Base-by-base conservation (phyloP, 2,329 filamentous ascomycete species). In the Ascochyta pisi region DNA sequence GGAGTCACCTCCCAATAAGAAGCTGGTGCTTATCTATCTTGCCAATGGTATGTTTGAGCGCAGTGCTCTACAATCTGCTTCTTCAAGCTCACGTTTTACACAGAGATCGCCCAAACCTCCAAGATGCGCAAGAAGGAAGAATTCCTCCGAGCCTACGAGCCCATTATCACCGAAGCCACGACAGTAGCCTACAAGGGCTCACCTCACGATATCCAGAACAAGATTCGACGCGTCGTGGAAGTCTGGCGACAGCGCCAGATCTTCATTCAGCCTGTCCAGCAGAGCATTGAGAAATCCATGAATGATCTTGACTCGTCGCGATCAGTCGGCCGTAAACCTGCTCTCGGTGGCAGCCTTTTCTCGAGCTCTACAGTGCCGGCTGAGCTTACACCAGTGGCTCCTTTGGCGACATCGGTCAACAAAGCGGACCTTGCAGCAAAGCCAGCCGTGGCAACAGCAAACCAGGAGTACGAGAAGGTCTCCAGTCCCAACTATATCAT, bases 101-200 rank as follows among this genome's bases (percentile, higher is more conserved):
- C 60, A 95, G 95, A 99, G 82, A 93, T 99, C 55, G 90, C 92
- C 22, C 95, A 99, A 74, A 95, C 98, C 73, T 96, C 93, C 23
- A 96, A 96, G 77, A 94, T 91, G 43, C 89, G 94, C 33, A 88
- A 90, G 61, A 97, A 96, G 77, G 88, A 93, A 49, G 95, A 99
- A 67, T 99, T 99, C 66, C 84, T 97, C 13, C 84, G 89, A 58
- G 94, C 95, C 7, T 98, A 96, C 76, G 89, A 94, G 41, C 93
- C 95, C 4, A 82, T 96, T 65, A 90, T 99, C 61, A 91, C 91
- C 19, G 95, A 99, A 75, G 94, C 92, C n/a, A 89, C 90, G 9
- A 84, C 91, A 13, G 82, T 86, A n/a, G 94, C 95, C 35, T 99
- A 98, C 76, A 96, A 94, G 76, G 92, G 92, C 58, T 89, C 92